These are phyloP conservation scores for Pulveroboletus sp. DNA, from an alignment of 768 basidiomycete genomes.

Conservation along the genomic window DNA sequence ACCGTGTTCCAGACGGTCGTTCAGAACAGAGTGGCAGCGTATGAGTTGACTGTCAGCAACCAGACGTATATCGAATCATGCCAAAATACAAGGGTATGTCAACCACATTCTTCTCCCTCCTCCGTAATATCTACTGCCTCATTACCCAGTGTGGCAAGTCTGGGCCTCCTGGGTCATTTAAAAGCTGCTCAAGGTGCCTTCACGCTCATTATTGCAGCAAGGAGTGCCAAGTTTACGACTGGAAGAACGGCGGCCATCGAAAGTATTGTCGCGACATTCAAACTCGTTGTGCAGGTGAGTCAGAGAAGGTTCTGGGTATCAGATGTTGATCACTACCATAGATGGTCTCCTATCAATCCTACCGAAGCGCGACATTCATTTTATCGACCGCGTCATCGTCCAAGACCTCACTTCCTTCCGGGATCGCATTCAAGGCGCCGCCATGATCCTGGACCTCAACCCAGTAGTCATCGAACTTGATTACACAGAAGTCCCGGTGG, in stretches of 20 bases:
- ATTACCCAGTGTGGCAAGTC: slow-evolving; percentile 21
- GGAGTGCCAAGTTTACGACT: slow-evolving; percentile 29
- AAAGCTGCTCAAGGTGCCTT: slow-evolving; percentile 25
- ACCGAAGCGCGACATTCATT: slow-evolving; percentile 20
- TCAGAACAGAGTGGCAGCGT: slow-evolving; percentile 11
- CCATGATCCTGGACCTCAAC: not conserved
- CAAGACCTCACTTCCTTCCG: slow-evolving; percentile 14
- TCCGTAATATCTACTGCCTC: not conserved
- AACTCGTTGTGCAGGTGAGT: slow-evolving; percentile 22
- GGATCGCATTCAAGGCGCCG: slow-evolving; percentile 15
- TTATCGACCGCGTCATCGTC: slow-evolving; percentile 23
- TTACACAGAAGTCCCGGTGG: slow-evolving; percentile 19
- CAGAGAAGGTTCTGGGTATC: not conserved
- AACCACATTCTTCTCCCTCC: not conserved
- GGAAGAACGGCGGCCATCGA: slow-evolving; percentile 26
- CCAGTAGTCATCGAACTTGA: slow-evolving; percentile 25
- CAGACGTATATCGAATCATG: slow-evolving; percentile 21
- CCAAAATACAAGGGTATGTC: slow-evolving; percentile 23
- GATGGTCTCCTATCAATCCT: slow-evolving; percentile 21
- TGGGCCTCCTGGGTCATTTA: slow-evolving; percentile 24
- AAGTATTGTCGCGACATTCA: slow-evolving; percentile 26
- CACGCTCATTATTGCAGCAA: slow-evolving; percentile 29
- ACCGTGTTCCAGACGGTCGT: slow-evolving; percentile 17
- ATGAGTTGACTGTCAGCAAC: slow-evolving; percentile 1
- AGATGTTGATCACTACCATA: slow-evolving; percentile 4